Percentiles rank a stretch among this genome's conserved stretches.
phyloP scores from a whole-genome alignment of 1,139 yeast species.

The Hansenula anomala region DNA sequence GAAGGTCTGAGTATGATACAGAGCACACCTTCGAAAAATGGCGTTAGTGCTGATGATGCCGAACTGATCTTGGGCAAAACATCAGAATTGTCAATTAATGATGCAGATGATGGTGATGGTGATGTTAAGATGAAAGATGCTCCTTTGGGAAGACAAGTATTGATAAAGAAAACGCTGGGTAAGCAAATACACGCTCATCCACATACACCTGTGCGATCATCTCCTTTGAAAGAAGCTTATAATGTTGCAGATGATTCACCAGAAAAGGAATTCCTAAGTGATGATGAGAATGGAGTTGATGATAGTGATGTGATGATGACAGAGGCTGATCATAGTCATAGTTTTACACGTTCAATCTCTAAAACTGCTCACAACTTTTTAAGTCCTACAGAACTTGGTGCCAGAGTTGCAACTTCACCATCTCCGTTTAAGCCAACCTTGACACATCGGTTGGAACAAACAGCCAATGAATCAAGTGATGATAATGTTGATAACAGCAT shows the following conservation, averaged over 20 bases:
- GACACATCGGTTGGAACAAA: constrained; percentile 2
- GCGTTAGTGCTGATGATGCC: constrained; percentile 4
- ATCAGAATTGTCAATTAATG: constrained; percentile 4
- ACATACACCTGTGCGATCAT: constrained; percentile 2
- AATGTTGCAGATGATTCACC: background rate
- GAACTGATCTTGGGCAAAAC: constrained; percentile 5
- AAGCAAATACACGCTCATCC: background rate
- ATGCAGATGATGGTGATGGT: background rate
- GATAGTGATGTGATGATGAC: constrained; percentile 5
- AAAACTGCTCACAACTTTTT: constrained; percentile 9
- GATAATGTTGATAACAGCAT: background rate
- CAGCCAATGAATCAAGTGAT: constrained; percentile 1
- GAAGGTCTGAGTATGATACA: background rate
- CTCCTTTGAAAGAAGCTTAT: constrained; percentile 5
- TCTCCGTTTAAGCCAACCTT: constrained; percentile 1
- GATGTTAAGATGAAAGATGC: background rate
- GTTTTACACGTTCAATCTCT: background rate
- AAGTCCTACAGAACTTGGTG: constrained; percentile 25
- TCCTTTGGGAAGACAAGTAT: background rate
- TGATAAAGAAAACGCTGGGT: background rate
- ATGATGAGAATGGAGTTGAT: constrained; percentile 1
- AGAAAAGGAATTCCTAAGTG: background rate
- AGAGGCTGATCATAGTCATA: constrained; percentile 1
- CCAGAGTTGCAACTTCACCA: constrained; percentile 20
- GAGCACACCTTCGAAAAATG: background rate